Evolutionary conservation across 345 rosid genomes (phyloP).

Genomic region (Arabidopsis thaliana): DNA sequence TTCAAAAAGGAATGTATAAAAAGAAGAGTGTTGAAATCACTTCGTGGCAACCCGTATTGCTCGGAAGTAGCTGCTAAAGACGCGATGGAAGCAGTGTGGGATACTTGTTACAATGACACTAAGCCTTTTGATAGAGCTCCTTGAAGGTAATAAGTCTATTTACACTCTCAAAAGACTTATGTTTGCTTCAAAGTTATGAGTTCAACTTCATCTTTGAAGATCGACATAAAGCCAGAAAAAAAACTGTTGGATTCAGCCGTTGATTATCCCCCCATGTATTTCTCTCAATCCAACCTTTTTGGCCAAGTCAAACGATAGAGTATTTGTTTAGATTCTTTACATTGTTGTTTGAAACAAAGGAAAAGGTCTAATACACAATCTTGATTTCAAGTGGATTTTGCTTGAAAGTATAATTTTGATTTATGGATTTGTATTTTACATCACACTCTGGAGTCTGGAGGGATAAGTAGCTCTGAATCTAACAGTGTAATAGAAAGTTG

Average conservation of each 20-base stretch:
- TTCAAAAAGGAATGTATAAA: slow-evolving; percentile 78
- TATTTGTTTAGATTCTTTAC: slow-evolving; percentile 9
- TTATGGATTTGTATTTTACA: slow-evolving; percentile 3
- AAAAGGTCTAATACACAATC: slow-evolving; percentile 26
- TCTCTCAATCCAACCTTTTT: slow-evolving; percentile 14
- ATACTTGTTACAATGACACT: slow-evolving; percentile 92
- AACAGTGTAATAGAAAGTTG: background rate
- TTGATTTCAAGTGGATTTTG: slow-evolving; percentile 23
- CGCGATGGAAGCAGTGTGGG: slow-evolving; percentile 96
- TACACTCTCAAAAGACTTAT: background rate
- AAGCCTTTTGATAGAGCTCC: slow-evolving; percentile 97
- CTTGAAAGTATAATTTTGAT: slow-evolving; percentile 8
- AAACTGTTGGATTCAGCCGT: background rate
- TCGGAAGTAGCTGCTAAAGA: slow-evolving; percentile 76
- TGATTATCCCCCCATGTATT: background rate
- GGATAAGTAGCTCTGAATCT: background rate
- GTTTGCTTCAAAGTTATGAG: slow-evolving; percentile 19
- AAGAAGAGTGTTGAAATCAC: slow-evolving; percentile 82
- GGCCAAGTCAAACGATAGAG: background rate
- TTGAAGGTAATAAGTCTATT: slow-evolving; percentile 44
- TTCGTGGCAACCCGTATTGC: slow-evolving; percentile 77
- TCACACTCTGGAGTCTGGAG: background rate
- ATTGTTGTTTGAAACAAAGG: slow-evolving; percentile 29
- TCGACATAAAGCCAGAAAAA: slow-evolving; percentile 24
- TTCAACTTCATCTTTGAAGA: slow-evolving; percentile 34